Conservation (phyloP, 2,329 filamentous ascomycete genomes). For the Rhexocercosporidium sp. region DNA sequence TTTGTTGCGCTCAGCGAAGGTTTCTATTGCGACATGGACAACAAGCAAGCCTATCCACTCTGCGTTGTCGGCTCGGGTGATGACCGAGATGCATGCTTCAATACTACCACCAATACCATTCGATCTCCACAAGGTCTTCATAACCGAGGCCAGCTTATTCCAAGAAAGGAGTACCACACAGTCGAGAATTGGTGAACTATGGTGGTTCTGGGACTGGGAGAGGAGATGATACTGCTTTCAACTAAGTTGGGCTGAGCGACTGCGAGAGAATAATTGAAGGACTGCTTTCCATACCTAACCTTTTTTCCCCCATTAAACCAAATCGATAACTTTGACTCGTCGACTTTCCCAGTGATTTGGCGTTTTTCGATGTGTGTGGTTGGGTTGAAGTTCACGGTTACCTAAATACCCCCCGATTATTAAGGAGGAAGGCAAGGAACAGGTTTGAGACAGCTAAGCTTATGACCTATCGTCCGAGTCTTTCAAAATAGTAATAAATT, state of each 20-base stretch:
- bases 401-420: too few relatives aligned
- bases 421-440: background rate
- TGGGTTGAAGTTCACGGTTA: too few relatives aligned
- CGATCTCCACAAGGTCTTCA: background rate
- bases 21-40: slow-evolving; percentile 3
- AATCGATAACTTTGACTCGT: too few relatives aligned
- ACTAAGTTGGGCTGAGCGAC: background rate
- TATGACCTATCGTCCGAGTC: too few relatives aligned
- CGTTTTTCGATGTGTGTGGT: too few relatives aligned
- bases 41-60: slow-evolving; percentile 4
- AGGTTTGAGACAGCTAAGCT: too few relatives aligned
- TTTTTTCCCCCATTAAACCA: background rate
- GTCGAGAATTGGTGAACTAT: background rate
- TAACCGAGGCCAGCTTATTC: background rate
- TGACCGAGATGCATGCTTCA: background rate
- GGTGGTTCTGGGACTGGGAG: background rate
- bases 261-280: background rate
- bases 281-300: background rate
- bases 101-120: background rate
- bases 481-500: too few relatives aligned
- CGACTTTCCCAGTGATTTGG: too few relatives aligned
- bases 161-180: background rate
- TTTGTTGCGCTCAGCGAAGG: background rate
- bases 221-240: too few relatives aligned
- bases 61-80: background rate